Evolutionary conservation across 2,329 filamentous ascomycete genomes (phyloP).

Genomic region (Aspergillus sergii): DNA sequence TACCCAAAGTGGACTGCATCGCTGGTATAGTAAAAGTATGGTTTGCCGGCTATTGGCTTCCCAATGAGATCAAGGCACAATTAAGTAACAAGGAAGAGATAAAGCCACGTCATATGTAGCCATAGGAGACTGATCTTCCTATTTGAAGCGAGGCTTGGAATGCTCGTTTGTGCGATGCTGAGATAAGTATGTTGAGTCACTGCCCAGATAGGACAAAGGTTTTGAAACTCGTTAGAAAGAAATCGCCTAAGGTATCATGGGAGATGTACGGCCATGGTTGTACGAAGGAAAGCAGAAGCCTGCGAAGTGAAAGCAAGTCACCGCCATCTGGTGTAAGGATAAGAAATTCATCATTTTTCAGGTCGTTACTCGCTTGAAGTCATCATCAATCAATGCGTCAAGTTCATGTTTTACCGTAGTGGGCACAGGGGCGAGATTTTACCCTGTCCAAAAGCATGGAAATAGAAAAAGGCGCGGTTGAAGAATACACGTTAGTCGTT

Average conservation of each 20-base stretch:
- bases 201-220: neutral
- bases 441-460: slow-evolving; percentile 1
- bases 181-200: neutral
- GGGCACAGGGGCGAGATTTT: neutral
- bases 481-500: slow-evolving; percentile 46
- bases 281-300: neutral
- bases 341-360: slow-evolving; percentile 22
- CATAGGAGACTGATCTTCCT: slow-evolving; percentile 1
- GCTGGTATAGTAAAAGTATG: slow-evolving; percentile 54
- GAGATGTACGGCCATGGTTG: slow-evolving; percentile 2
- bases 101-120: neutral
- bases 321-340: slow-evolving; percentile 6
- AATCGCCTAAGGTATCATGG: neutral
- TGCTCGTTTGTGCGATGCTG: neutral
- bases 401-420: slow-evolving; percentile 6
- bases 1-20: slow-evolving; percentile 72
- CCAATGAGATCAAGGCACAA: neutral
- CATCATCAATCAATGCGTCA: slow-evolving; percentile 21
- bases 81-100: neutral
- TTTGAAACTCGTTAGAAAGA: neutral
- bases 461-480: neutral
- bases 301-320: neutral
- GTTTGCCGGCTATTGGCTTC: neutral
- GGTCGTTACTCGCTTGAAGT: slow-evolving; percentile 25
- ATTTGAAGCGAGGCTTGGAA: neutral